Base-by-base conservation (phyloP, 202 grass and related monocot genomes). In the Hordeum pubiflorum region DNA sequence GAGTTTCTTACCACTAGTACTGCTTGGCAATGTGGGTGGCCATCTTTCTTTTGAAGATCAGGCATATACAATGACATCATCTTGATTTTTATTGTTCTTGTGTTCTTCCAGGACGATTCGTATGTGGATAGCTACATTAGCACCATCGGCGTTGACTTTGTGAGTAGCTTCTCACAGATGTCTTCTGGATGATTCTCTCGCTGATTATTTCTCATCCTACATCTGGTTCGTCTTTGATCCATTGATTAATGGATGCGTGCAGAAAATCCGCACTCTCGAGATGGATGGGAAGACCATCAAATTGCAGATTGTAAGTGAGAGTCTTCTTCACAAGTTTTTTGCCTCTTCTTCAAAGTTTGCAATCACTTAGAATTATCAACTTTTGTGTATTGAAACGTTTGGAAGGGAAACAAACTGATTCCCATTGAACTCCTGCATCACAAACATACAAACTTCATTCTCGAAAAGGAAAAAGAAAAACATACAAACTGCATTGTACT, bases 111-210 rank as follows among this genome's bases (percentile, higher is more conserved):
- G 91, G 88, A 94, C 31, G 91, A 94, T 22, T 88, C 91, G 10
- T 94, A 87, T 33, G 86, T 87, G 37, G 91, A 94, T 72, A 91
- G 86, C 81, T 94, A 94, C 81, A 89, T 94, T 22, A 94, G 86
- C 88, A 94, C 88, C 54, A 94, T 94, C 7, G 88, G 89, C 18
- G 91, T 94, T 75, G 91, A 94, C 84, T 94, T 94, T 13, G 88
- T 91, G 58, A 91, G 91, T 26, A 40, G 12, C 40, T 22, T 27
- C 62, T 69, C 56, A 55, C 58, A 41, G 38, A 12, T 36, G 64
- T 58, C 40, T 63, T 67, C 46, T 52, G 2, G 48, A 18, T 52
- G 48, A 52, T 52, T 52, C 48, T 52, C 48, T n/a, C 17, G 48
- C 48, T n/a, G 18, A 7, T 7, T 50, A 27, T 64, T 71, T 20